Conservation (phyloP, 768 basidiomycete genomes). For the Suillus sp. region DNA sequence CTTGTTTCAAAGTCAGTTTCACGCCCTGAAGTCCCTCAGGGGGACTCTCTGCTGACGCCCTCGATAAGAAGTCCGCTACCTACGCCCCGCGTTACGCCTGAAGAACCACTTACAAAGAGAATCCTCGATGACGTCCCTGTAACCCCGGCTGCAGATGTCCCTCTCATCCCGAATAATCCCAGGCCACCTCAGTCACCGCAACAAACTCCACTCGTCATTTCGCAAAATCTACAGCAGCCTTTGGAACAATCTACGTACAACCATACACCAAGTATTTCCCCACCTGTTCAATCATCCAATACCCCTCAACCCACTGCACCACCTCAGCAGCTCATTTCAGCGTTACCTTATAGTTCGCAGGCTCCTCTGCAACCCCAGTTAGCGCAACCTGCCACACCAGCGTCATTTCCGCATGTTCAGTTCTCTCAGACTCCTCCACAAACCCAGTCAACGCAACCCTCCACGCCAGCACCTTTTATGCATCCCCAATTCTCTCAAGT, state of each 20-base stretch:
- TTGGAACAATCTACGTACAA: not conserved
- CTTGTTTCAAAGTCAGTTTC: conserved; percentile 46
- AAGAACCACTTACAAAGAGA: conserved; percentile 30
- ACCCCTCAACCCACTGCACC: conserved; percentile 12
- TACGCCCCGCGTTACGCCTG: conserved; percentile 61
- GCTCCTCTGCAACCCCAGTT: conserved; percentile 19
- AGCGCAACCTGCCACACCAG: conserved; percentile 17
- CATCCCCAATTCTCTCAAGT: conserved; percentile 18
- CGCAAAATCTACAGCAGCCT: conserved; percentile 8
- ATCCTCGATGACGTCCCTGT: conserved; percentile 11
- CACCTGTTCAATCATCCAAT: conserved; percentile 4
- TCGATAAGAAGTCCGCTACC: conserved; percentile 58
- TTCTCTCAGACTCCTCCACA: conserved; percentile 9
- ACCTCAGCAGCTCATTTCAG: conserved; percentile 19
- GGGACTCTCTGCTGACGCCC: conserved; percentile 20
- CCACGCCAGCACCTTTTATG: not conserved
- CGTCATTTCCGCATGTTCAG: conserved; percentile 13
- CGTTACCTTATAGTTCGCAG: conserved; percentile 17
- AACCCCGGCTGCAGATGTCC: conserved; percentile 6
- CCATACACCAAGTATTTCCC: conserved; percentile 13
- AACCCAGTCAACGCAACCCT: conserved; percentile 24
- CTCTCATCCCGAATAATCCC: conserved; percentile 3
- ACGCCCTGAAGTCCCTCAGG: conserved; percentile 12
- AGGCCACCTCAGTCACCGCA: not conserved
- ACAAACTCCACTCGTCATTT: conserved; percentile 5